Evolutionary conservation across 352 stramenopile genomes (phyloP).

Genomic region (Thalassiosira gravida): DNA sequence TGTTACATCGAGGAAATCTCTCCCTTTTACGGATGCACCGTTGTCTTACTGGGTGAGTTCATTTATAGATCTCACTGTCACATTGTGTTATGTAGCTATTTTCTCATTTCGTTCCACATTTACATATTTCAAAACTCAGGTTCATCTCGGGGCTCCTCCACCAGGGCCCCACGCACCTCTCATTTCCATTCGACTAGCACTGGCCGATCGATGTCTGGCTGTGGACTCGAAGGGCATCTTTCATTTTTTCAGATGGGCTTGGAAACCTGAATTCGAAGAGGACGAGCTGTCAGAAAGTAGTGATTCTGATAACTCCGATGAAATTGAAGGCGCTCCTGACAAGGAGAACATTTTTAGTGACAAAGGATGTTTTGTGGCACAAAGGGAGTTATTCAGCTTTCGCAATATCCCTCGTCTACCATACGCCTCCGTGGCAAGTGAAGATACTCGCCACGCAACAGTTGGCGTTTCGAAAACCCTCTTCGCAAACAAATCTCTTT

Average conservation of each 20-base stretch:
- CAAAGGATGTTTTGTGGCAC: slow-evolving; percentile 84
- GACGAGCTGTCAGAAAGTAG: slow-evolving; percentile 61
- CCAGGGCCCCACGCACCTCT: slow-evolving; percentile 82
- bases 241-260: slow-evolving; percentile 86
- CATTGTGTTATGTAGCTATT: background rate
- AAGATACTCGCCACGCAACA: slow-evolving; percentile 37
- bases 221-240: slow-evolving; percentile 83
- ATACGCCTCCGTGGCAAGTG: slow-evolving; percentile 48
- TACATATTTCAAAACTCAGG: slow-evolving; percentile 28
- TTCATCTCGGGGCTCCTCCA: slow-evolving; percentile 83
- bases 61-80: background rate
- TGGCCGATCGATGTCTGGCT: slow-evolving; percentile 80
- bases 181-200: slow-evolving; percentile 74
- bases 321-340: slow-evolving; percentile 48
- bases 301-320: slow-evolving; percentile 33
- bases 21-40: slow-evolving; percentile 61
- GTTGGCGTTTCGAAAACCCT: slow-evolving; percentile 83
- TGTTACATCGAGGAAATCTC: slow-evolving; percentile 10
- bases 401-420: slow-evolving; percentile 78
- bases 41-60: slow-evolving; percentile 67
- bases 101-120: slow-evolving; percentile 22
- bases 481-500: slow-evolving; percentile 78
- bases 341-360: slow-evolving; percentile 59
- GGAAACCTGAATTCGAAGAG: slow-evolving; percentile 70
- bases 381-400: slow-evolving; percentile 84